These are phyloP conservation scores for Elsinoe australis DNA, from an alignment of 2,329 filamentous ascomycete species.

Conservation along the genomic window DNA sequence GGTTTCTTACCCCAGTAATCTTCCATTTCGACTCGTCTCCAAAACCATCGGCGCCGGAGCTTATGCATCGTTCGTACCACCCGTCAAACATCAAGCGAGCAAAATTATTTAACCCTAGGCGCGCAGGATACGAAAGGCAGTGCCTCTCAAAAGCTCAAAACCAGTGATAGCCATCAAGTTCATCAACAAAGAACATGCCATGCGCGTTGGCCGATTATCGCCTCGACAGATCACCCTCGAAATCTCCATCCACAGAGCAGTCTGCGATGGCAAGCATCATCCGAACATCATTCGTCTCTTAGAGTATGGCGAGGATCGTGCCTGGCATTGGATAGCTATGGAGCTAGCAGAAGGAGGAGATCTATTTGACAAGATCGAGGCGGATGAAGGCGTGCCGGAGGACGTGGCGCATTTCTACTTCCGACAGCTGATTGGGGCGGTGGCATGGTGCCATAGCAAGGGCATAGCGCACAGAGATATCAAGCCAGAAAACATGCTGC, in stretches of 20 bases:
- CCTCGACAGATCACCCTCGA: slow-evolving; percentile 88
- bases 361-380: slow-evolving; percentile 98
- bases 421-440: slow-evolving; percentile 77
- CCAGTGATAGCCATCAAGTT: slow-evolving; percentile 96
- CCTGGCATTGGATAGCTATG: slow-evolving; percentile 98
- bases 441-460: slow-evolving; percentile 92
- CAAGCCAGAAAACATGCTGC: slow-evolving; percentile 83
- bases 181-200: slow-evolving; percentile 94
- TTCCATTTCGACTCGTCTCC: slow-evolving; percentile 91
- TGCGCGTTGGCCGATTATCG: slow-evolving; percentile 78
- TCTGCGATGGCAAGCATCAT: slow-evolving; percentile 60
- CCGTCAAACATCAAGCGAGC: slow-evolving; percentile 8
- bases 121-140: slow-evolving; percentile 88
- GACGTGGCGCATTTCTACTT: slow-evolving; percentile 98
- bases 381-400: slow-evolving; percentile 86
- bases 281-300: slow-evolving; percentile 93
- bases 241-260: slow-evolving; percentile 78
- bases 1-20: slow-evolving; percentile 71
- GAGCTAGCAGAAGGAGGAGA: slow-evolving; percentile 93
- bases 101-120: too few relatives aligned
- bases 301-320: slow-evolving; percentile 70
- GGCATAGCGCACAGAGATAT: slow-evolving; percentile 77
- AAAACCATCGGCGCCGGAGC: slow-evolving; percentile 94
- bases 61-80: slow-evolving; percentile 74
- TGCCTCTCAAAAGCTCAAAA: slow-evolving; percentile 57